Percentiles rank a stretch among this genome's conserved stretches.
Conservation (phyloP, 164 flowering plant species). For the Nelumbo lutea region DNA sequence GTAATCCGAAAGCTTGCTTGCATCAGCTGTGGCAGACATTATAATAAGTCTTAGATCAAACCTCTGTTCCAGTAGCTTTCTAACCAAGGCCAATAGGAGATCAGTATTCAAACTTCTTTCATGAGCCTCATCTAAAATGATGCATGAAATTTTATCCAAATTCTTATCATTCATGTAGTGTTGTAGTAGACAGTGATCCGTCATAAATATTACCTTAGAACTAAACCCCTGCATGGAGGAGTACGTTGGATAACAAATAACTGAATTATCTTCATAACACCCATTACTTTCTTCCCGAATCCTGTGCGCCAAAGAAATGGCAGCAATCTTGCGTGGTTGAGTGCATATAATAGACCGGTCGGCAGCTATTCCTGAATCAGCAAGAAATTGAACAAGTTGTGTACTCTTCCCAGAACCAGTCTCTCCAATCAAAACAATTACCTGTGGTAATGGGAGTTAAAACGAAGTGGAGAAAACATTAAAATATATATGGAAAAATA, state of each 20-base stretch:
- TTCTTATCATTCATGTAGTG: constrained; percentile 70
- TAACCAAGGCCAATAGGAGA: constrained; percentile 75
- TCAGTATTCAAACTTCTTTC: constrained; percentile 97
- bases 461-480: neutral
- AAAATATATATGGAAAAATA: neutral
- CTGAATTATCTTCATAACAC: constrained; percentile 55
- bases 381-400: constrained; percentile 88
- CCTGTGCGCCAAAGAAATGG: constrained; percentile 71
- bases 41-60: constrained; percentile 70
- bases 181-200: constrained; percentile 86
- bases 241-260: constrained; percentile 45
- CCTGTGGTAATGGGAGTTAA: constrained; percentile 30
- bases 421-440: constrained; percentile 82
- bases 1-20: constrained; percentile 67
- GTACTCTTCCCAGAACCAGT: constrained; percentile 99
- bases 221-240: constrained; percentile 43
- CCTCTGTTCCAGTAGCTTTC: constrained; percentile 53
- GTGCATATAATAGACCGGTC: constrained; percentile 67
- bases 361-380: constrained; percentile 61
- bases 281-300: constrained; percentile 74
- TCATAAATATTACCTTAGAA: constrained; percentile 62
- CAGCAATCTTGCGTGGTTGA: constrained; percentile 96
- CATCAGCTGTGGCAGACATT: constrained; percentile 99
- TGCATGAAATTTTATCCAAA: constrained; percentile 59
- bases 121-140: constrained; percentile 97